Percentiles rank a stretch among this genome's conserved stretches.
Conservation (phyloP, 306 rosid genomes). For the Corylus avellana region DNA sequence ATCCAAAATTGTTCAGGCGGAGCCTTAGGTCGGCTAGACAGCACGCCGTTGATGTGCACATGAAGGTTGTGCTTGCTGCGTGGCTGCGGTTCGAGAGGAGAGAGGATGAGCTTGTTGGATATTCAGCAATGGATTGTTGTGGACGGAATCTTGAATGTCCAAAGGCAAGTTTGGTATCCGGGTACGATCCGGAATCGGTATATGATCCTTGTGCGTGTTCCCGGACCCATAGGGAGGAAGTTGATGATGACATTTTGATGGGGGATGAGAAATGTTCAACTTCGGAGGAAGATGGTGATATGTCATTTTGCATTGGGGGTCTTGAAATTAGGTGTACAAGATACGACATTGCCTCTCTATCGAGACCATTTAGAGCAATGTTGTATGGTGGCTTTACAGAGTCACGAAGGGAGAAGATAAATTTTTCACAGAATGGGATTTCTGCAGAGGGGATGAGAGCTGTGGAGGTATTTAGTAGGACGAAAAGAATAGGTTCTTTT, state of each 20-base stretch:
- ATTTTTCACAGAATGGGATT: slow-evolving; percentile 60
- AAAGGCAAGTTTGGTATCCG: slow-evolving; percentile 53
- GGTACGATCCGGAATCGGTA: slow-evolving; percentile 63
- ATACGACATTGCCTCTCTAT: slow-evolving; percentile 59
- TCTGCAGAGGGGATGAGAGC: slow-evolving; percentile 72
- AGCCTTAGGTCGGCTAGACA: slow-evolving; percentile 72
- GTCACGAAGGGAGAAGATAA: slow-evolving; percentile 64
- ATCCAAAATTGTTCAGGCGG: slow-evolving; percentile 66
- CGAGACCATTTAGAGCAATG: slow-evolving; percentile 70
- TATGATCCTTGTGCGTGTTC: slow-evolving; percentile 59
- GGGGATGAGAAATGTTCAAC: slow-evolving; percentile 53
- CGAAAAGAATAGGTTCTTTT: slow-evolving; percentile 46
- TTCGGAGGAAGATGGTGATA: slow-evolving; percentile 59
- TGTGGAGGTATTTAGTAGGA: slow-evolving; percentile 71
- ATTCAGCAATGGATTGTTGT: slow-evolving; percentile 60
- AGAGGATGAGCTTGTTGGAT: slow-evolving; percentile 74
- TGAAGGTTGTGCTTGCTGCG: slow-evolving; percentile 66
- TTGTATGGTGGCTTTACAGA: slow-evolving; percentile 75
- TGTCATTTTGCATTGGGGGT: slow-evolving; percentile 69
- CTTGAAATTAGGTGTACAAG: slow-evolving; percentile 69
- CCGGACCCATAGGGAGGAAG: slow-evolving; percentile 1
- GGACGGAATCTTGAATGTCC: slow-evolving; percentile 80
- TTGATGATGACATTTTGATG: slow-evolving; percentile 2
- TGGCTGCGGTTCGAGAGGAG: slow-evolving; percentile 81
- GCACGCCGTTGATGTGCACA: slow-evolving; percentile 71